Conservation (phyloP, 225 moss, liverwort and hornwort genomes). For the Thuidium tamariscinum region DNA sequence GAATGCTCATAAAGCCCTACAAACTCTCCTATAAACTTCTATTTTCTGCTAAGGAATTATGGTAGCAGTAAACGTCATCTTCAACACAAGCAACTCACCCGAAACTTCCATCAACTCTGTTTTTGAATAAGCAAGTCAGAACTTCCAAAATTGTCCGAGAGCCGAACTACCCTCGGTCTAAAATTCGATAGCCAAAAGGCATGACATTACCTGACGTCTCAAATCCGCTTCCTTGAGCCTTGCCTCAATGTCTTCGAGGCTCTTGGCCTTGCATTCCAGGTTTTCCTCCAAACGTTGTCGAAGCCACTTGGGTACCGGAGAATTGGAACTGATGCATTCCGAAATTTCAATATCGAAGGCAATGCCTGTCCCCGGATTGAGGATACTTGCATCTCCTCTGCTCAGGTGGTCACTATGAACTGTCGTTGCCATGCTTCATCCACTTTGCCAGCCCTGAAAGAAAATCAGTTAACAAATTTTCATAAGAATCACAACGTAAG, state of each 20-base stretch:
- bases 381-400: conserved; percentile 42
- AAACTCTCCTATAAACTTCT: neutral
- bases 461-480: neutral
- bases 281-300: conserved; percentile 75
- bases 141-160: neutral
- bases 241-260: conserved; percentile 89
- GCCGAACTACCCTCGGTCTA: neutral
- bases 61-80: neutral
- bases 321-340: conserved; percentile 68
- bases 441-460: conserved; percentile 33
- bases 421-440: conserved; percentile 78
- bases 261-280: conserved; percentile 73
- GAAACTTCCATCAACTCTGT: neutral
- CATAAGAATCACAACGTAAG: neutral
- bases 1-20: neutral
- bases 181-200: neutral
- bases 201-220: conserved; percentile 62
- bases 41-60: neutral
- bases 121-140: neutral
- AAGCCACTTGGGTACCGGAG: conserved; percentile 90
- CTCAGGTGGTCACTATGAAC: conserved; percentile 54
- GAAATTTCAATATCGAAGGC: conserved; percentile 97
- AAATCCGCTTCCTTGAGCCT: conserved; percentile 94
- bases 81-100: neutral
- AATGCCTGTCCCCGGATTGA: conserved; percentile 57